Conservation (phyloP, 768 basidiomycete species). For the Heimioporus sp. region DNA sequence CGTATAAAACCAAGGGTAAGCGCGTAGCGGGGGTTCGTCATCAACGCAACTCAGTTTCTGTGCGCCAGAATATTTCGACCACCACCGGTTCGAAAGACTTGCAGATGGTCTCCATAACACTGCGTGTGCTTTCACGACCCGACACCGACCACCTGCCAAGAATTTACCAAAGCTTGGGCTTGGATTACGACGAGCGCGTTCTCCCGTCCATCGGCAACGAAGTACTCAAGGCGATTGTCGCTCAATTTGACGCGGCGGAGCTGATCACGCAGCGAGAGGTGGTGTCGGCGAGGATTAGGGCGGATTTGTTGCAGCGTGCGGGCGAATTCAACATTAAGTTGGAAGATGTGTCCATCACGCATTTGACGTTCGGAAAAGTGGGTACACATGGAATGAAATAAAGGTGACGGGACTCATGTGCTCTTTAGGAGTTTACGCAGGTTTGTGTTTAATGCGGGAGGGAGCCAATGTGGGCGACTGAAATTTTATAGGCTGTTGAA, state of each 20-base stretch:
- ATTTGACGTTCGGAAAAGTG: conserved; percentile 85
- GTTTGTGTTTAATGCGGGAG: conserved; percentile 22
- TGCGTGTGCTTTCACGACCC: conserved; percentile 93
- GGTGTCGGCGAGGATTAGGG: conserved; percentile 89
- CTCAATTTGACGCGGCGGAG: conserved; percentile 97
- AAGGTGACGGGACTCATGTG: conserved; percentile 4
- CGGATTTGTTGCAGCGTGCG: conserved; percentile 89
- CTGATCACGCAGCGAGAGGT: conserved; percentile 97
- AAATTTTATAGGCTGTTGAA: conserved; percentile 74
- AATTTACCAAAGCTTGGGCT: conserved; percentile 92
- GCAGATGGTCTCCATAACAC: conserved; percentile 97
- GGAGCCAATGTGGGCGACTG: not conserved
- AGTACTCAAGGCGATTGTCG: conserved; percentile 96
- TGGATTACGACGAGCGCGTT: conserved; percentile 98
- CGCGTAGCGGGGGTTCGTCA: conserved; percentile 3
- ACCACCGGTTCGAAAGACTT: conserved; percentile 98
- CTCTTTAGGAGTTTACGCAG: conserved; percentile 78
- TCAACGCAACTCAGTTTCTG: conserved; percentile 2
- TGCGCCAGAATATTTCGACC: conserved; percentile 87
- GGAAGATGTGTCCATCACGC: conserved; percentile 97
- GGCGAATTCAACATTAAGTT: conserved; percentile 94
- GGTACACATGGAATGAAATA: conserved; percentile 10
- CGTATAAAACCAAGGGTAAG: conserved; percentile 92
- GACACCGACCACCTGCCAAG: conserved; percentile 84
- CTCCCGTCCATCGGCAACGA: conserved; percentile 97